Evolutionary conservation across 1,284 basidiomycete species (phyloP).

Genomic region (Rhodofomes roseus): DNA sequence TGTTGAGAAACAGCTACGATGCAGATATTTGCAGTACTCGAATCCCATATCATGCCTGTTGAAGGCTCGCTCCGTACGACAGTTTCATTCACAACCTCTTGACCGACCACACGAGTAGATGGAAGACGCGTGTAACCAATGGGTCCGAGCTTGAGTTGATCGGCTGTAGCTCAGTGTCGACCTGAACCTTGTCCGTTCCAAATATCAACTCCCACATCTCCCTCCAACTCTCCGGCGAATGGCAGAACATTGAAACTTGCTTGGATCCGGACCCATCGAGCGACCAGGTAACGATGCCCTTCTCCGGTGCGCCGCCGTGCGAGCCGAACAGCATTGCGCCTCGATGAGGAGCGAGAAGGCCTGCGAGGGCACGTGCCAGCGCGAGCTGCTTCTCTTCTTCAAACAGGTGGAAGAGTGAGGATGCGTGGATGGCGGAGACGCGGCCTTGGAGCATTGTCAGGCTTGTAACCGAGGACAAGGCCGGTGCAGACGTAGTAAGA

Average conservation of each 20-base stretch:
- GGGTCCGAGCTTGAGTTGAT: neutral
- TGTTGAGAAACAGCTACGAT: no score
- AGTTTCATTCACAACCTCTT: neutral
- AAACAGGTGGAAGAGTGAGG: slow-evolving; percentile 50
- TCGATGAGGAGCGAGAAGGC: slow-evolving; percentile 30
- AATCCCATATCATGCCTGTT: neutral
- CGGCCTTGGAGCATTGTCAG: slow-evolving; percentile 41
- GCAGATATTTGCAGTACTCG: no score
- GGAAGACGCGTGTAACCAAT: neutral
- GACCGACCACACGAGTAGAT: slow-evolving; percentile 16
- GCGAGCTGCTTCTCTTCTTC: slow-evolving; percentile 35
- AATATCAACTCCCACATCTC: slow-evolving; percentile 34
- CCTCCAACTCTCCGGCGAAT: slow-evolving; percentile 31
- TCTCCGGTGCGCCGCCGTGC: slow-evolving; percentile 21
- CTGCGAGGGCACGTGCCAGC: slow-evolving; percentile 35
- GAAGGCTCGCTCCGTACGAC: neutral
- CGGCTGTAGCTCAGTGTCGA: neutral
- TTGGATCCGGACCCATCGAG: neutral
- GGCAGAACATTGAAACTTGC: slow-evolving; percentile 11
- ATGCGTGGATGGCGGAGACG: slow-evolving; percentile 42
- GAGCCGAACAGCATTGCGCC: slow-evolving; percentile 35
- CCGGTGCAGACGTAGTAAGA: slow-evolving; percentile 23
- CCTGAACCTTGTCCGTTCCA: slow-evolving; percentile 25
- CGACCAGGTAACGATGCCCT: slow-evolving; percentile 13
- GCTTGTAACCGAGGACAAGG: slow-evolving; percentile 29